phyloP scores from a whole-genome alignment of 2,329 filamentous ascomycete genomes.

The Trichophyton simii region DNA sequence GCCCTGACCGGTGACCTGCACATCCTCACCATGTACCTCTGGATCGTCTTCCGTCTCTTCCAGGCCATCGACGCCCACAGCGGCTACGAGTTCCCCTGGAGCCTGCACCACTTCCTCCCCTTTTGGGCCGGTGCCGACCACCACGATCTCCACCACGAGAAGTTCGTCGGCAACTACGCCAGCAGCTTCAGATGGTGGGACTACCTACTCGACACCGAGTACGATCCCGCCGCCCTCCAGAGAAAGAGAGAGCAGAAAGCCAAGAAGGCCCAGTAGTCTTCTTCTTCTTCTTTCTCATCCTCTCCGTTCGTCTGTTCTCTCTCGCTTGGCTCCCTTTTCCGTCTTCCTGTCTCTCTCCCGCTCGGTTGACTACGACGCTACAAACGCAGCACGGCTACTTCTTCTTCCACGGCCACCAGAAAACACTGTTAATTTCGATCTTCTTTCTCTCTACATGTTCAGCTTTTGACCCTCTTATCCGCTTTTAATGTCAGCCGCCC shows the following conservation, averaged over 20 bases:
- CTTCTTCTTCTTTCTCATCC: neutral
- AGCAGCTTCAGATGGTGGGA: constrained; percentile 99
- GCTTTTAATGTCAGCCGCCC: neutral
- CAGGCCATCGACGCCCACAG: constrained; percentile 97
- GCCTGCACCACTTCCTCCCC: constrained; percentile 83
- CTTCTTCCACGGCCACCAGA: neutral
- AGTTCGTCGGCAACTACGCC: constrained; percentile 95
- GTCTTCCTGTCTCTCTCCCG: neutral
- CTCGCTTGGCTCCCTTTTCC: neutral
- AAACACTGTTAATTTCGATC: neutral
- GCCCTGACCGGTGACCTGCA: constrained; percentile 75
- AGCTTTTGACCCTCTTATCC: neutral
- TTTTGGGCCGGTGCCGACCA: constrained; percentile 97
- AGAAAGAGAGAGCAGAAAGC: constrained; percentile 53
- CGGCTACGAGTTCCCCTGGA: constrained; percentile 98
- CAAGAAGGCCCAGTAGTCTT: constrained; percentile 11
- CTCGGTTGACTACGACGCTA: neutral
- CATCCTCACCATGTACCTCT: constrained; percentile 93
- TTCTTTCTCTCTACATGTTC: neutral
- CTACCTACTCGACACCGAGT: constrained; percentile 84
- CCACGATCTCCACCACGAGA: constrained; percentile 95
- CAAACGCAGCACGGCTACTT: neutral
- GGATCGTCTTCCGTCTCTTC: constrained; percentile 86
- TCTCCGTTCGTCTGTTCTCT: neutral
- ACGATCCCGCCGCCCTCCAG: constrained; percentile 75